Evolutionary conservation across 73 alveolate genomes (phyloP).

Genomic region (Durusdinium trenchii): DNA sequence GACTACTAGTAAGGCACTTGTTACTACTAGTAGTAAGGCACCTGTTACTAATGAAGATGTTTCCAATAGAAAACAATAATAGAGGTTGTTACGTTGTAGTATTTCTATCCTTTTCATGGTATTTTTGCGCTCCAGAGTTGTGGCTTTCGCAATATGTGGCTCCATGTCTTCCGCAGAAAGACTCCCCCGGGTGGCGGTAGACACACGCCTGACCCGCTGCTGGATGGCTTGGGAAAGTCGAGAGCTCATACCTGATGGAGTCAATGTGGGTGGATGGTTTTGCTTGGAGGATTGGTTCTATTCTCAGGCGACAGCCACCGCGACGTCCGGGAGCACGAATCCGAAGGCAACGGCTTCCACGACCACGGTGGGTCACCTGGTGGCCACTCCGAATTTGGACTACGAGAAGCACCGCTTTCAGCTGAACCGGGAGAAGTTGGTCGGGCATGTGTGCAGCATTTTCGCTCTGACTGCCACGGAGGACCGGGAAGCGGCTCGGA

Average conservation of each 20-base stretch:
- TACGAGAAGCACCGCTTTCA: not conserved
- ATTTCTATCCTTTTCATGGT: too few relatives aligned
- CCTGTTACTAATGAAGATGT: too few relatives aligned
- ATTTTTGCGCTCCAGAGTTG: too few relatives aligned
- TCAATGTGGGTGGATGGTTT: slow-evolving; percentile 86
- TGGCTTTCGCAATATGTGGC: too few relatives aligned
- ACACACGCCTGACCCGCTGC: too few relatives aligned
- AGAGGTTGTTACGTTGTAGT: too few relatives aligned
- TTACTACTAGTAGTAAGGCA: too few relatives aligned
- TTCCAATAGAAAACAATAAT: too few relatives aligned
- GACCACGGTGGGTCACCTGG: slow-evolving; percentile 42
- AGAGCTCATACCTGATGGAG: slow-evolving; percentile 55
- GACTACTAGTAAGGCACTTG: too few relatives aligned
- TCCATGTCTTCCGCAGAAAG: too few relatives aligned
- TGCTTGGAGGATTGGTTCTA: slow-evolving; percentile 88
- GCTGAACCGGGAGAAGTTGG: slow-evolving; percentile 21
- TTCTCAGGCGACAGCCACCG: slow-evolving; percentile 3
- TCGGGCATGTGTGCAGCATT: slow-evolving; percentile 54
- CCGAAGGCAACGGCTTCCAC: not conserved
- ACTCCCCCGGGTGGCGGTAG: too few relatives aligned
- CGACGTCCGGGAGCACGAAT: not conserved
- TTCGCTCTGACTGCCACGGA: slow-evolving; percentile 11
- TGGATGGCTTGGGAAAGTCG: slow-evolving; percentile 51
- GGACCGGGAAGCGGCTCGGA: not conserved
- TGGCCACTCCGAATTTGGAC: slow-evolving; percentile 58